phyloP scores from a whole-genome alignment of 139 green algal genomes.

The Desmodesmus armatus region DNA sequence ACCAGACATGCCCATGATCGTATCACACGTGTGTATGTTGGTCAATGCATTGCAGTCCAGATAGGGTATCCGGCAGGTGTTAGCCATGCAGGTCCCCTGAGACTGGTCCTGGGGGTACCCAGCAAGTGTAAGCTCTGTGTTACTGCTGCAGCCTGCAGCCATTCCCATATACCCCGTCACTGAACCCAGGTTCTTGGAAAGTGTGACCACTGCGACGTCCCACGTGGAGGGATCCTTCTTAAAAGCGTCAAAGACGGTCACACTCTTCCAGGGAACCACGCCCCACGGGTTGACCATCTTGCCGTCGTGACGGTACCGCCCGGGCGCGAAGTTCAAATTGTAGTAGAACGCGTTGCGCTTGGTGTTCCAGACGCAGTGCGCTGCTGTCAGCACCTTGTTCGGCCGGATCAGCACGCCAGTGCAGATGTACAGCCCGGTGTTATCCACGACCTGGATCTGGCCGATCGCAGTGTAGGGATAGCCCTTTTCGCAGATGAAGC shows the following conservation, averaged over 20 bases:
- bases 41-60: slow-evolving; percentile 41
- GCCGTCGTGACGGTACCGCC: slow-evolving; percentile 49
- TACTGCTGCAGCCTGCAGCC: slow-evolving; percentile 47
- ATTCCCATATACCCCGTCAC: slow-evolving; percentile 60
- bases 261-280: slow-evolving; percentile 55
- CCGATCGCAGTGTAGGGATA: slow-evolving; percentile 64
- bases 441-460: slow-evolving; percentile 59
- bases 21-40: slow-evolving; percentile 44
- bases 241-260: slow-evolving; percentile 57
- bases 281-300: slow-evolving; percentile 55
- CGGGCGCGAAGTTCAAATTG: slow-evolving; percentile 55
- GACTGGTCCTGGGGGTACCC: slow-evolving; percentile 57
- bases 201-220: slow-evolving; percentile 56
- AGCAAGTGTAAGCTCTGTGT: slow-evolving; percentile 33
- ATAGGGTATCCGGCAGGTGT: slow-evolving; percentile 21
- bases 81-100: slow-evolving; percentile 52
- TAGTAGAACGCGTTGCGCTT: slow-evolving; percentile 54
- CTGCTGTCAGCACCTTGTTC: slow-evolving; percentile 64
- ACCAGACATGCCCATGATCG: slow-evolving; percentile 48
- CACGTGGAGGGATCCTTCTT: slow-evolving; percentile 43
- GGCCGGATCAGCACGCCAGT: slow-evolving; percentile 58
- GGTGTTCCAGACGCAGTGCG: slow-evolving; percentile 65
- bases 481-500: slow-evolving; percentile 25
- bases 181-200: slow-evolving; percentile 41
- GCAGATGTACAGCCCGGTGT: slow-evolving; percentile 57